Base-by-base conservation (phyloP, 129 eudicot species). In the Lonicera japonica region DNA sequence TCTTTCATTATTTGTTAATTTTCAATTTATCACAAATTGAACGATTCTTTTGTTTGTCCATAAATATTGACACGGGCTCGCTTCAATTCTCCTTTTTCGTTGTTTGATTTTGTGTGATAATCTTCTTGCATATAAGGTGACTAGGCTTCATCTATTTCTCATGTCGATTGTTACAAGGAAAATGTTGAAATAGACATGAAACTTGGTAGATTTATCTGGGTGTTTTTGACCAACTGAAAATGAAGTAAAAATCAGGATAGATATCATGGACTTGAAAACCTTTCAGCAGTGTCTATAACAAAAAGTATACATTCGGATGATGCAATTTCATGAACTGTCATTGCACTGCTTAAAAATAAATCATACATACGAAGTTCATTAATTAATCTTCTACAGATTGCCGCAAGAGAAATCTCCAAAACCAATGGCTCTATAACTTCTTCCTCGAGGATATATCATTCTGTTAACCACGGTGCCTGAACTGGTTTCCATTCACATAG, bases 381-480 rank as follows among this genome's bases (percentile, higher is more conserved):
- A n/a, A 60, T 60, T 48, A 25, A 14, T 56, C 51, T 23, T 54
- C 58, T 57, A 19, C 18, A 48, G 58, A 39, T 45, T 18, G 75
- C 79, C 56, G 66, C 64, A 70, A 58, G 20, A 57, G 25, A 58
- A 70, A 0, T 39, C 54, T 51, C 50, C 21, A 71, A 43, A 69
- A 60, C n/a, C 16, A 19, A 25, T 25, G 57, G 36, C 73, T 65
- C 73, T 45, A 69, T 53, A 23, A 54, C 34, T 21, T 15, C 2
- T 15, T n/a, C 24, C 34, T 29, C 36, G 10, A 39, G 25, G 18
- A 55, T 11, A 58, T 14, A 50, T 75, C 73, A 92, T 74, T 92
- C 98, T 52, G 36, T 67, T 60, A 92, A 60, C 98, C 98, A 92
- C 50, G 98, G 95, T 56, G 80, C 75, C 72, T 77, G 88, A 60